Evolutionary conservation across 257 asterid genomes (phyloP), one percentile per base, ranked within the genome.

Genomic region (Gentiana macrophylla): DNA sequence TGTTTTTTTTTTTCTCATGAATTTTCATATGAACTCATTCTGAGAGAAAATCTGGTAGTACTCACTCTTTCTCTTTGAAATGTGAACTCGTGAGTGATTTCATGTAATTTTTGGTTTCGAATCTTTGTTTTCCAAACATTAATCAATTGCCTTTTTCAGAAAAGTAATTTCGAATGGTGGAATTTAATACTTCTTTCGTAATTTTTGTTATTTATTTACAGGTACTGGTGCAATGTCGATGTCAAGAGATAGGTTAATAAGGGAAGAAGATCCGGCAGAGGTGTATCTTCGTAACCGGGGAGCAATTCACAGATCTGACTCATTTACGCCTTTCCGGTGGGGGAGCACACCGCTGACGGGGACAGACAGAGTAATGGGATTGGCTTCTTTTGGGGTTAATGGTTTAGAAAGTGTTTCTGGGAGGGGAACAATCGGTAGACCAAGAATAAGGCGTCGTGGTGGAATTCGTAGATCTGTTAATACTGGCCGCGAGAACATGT

Each of bases 211-310:
- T 36, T 44, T 32, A 58, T 37, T 57, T 44, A 53, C 53, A 57
- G 55, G 66, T 54, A 62, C 44, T 63, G 47, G 68, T 43, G 67
- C 55, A 64, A 82, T 86, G 95, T 68, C 92, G 13, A 82, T 76
- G 52, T 68, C 71, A 8, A 76, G 95, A 63, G 89, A 86, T 64
- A 62, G 92, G 57, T 32, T 78, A 13, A 49, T 79, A 4, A 69
- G 82, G 72, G 72, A 62, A 1, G 89, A 67, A n/a, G 80, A 77
- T 24, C 57, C 57, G n/a, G 33, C 77, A 4, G 62, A 59, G 38
- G 24, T 62, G 32, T 78, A 66, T 64, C 65, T 58, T 37, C 68
- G 72, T 4, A 53, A 84, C 50, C 63, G 70, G 63, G 70, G 53
- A 10, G 43, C 72, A 13, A 36, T 62, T 54, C 32, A 59, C 8